phyloP scores from a whole-genome alignment of 441 rosid genomes.

The Adansonia gregorii region DNA sequence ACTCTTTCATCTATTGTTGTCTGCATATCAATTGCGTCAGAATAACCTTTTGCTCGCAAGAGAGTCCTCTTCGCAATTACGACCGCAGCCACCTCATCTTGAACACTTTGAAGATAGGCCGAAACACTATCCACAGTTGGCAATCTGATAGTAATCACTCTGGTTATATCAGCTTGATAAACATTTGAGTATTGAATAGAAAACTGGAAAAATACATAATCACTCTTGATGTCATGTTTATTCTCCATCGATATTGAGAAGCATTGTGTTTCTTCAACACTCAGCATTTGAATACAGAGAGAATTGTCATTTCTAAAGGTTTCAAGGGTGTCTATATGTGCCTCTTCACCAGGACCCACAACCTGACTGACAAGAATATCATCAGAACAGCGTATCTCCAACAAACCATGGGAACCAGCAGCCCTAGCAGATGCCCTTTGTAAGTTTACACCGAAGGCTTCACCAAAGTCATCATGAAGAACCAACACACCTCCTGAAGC shows the following conservation, averaged over 20 bases:
- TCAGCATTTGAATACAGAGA: slow-evolving; percentile 77
- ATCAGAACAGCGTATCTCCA: slow-evolving; percentile 94
- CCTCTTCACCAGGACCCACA: slow-evolving; percentile 97
- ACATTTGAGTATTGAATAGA: slow-evolving; percentile 73
- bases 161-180: slow-evolving; percentile 85
- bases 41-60: slow-evolving; percentile 62
- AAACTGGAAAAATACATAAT: slow-evolving; percentile 82
- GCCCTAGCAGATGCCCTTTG: slow-evolving; percentile 91
- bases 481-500: slow-evolving; percentile 96
- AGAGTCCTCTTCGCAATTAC: slow-evolving; percentile 90
- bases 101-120: slow-evolving; percentile 80
- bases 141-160: slow-evolving; percentile 80
- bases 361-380: slow-evolving; percentile 88
- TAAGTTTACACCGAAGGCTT: slow-evolving; percentile 95
- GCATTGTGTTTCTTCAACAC: slow-evolving; percentile 95
- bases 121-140: slow-evolving; percentile 86
- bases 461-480: slow-evolving; percentile 98
- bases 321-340: slow-evolving; percentile 72
- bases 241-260: slow-evolving; percentile 86
- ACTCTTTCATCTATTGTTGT: slow-evolving; percentile 83
- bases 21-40: slow-evolving; percentile 74
- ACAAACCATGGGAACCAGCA: slow-evolving; percentile 81
- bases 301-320: slow-evolving; percentile 66
- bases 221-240: slow-evolving; percentile 76
- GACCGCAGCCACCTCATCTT: slow-evolving; percentile 79